A percentile compares a stretch with the other conserved stretches of the same genome.
These are phyloP conservation scores for Yamadazyma epiphylla DNA, from an alignment of 1,139 yeast genomes.

Conservation along the genomic window DNA sequence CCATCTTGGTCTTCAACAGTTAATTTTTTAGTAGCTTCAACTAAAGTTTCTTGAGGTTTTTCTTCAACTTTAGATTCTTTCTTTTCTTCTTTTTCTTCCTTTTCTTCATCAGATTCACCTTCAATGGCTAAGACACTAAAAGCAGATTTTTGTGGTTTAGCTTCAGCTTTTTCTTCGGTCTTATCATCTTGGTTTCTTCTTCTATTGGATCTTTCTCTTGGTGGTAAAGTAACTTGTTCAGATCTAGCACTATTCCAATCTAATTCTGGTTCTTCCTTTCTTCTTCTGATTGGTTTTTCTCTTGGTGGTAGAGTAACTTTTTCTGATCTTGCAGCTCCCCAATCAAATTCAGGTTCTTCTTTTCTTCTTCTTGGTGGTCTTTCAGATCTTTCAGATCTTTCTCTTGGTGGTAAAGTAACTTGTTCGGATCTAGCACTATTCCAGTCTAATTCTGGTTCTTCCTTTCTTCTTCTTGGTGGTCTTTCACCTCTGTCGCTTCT, in stretches of 20 bases:
- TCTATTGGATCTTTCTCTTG: conserved; percentile 14
- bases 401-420: conserved; percentile 35
- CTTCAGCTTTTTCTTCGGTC: conserved; percentile 30
- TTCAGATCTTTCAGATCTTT: conserved; percentile 17
- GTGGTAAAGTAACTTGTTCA: conserved; percentile 26
- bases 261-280: conserved; percentile 45
- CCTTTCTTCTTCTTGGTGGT: conserved; percentile 33
- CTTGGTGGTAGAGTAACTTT: conserved; percentile 33
- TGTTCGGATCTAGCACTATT: conserved; percentile 45
- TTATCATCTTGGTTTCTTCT: conserved; percentile 12
- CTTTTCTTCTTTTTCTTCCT: conserved; percentile 19
- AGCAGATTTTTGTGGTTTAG: conserved; percentile 51
- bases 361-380: conserved; percentile 27
- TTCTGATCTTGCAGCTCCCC: conserved; percentile 44
- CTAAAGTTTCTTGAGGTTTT: conserved; percentile 18
- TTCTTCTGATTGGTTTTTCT: conserved; percentile 37
- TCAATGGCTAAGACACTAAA: conserved; percentile 67
- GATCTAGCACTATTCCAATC: conserved; percentile 63
- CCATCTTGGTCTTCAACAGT: conserved; percentile 35
- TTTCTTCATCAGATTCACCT: conserved; percentile 54
- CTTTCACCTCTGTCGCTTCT: conserved; percentile 36
- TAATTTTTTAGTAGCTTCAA: conserved; percentile 42
- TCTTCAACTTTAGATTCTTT: conserved; percentile 6
- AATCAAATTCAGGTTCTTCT: conserved; percentile 38
- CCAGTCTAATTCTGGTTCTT: conserved; percentile 61